Percentiles rank a stretch among this genome's conserved stretches.
Conservation (phyloP, 2,329 filamentous ascomycete species). For the Aspergillus sp. region DNA sequence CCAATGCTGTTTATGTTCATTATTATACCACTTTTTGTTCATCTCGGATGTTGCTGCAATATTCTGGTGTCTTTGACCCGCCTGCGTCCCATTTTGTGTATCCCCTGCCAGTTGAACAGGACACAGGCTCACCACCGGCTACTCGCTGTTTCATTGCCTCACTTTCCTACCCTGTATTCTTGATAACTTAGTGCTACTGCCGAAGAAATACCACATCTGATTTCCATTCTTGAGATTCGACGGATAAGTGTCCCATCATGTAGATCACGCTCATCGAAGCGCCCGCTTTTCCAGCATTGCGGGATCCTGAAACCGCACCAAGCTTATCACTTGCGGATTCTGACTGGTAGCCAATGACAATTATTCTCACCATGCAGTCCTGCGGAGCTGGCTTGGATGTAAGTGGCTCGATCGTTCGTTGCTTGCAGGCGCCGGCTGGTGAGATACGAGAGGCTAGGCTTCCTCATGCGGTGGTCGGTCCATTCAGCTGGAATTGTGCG, state of each 20-base stretch:
- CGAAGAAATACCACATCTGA: neutral
- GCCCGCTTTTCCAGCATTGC: neutral
- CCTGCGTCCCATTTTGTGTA: constrained; percentile 6
- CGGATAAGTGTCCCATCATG: neutral
- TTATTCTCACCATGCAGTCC: neutral
- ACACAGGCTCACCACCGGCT: neutral
- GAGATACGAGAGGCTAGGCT: constrained; percentile 3
- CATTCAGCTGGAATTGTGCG: neutral
- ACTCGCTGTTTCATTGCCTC: neutral
- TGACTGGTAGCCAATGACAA: neutral
- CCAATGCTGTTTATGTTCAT: constrained; percentile 14
- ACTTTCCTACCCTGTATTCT: neutral
- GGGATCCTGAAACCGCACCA: neutral
- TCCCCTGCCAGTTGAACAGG: neutral
- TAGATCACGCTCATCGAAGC: neutral
- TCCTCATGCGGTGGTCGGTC: neutral
- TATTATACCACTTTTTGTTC: constrained; percentile 26
- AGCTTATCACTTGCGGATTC: neutral
- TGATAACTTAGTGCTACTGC: constrained; percentile 2
- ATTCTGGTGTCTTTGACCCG: constrained; percentile 10
- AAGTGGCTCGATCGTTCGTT: neutral
- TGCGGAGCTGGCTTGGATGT: neutral
- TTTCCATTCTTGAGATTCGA: neutral
- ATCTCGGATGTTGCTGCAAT: constrained; percentile 17
- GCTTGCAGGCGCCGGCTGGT: neutral